Percentiles rank a stretch among this genome's conserved stretches.
These are phyloP conservation scores for Lipomyces spencermartinsiae DNA, from an alignment of 805 yeast species.

Conservation along the genomic window DNA sequence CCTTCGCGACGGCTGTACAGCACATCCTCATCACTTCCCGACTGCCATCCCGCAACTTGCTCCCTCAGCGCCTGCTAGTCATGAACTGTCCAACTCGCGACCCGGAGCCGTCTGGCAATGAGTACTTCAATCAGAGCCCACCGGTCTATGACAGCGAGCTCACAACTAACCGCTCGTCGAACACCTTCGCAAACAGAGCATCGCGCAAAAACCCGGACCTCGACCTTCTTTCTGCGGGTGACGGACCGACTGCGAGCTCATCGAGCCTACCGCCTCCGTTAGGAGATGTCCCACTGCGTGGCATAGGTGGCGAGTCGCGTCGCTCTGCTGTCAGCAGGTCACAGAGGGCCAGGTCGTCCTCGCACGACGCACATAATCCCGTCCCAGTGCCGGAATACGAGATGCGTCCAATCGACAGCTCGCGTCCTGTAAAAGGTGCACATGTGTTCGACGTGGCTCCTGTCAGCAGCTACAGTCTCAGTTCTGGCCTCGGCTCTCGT, in stretches of 20 bases:
- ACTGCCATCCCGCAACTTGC: neutral
- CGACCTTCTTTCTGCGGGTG: constrained; percentile 11
- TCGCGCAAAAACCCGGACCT: constrained; percentile 12
- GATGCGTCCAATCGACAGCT: neutral
- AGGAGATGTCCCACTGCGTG: neutral
- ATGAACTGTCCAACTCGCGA: constrained; percentile 45
- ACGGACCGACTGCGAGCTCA: neutral
- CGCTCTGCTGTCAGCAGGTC: neutral
- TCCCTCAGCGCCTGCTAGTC: neutral
- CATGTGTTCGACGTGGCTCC: neutral
- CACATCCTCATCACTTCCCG: neutral
- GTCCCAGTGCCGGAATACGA: constrained; percentile 2
- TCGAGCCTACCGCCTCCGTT: constrained; percentile 1
- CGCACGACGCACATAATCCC: neutral
- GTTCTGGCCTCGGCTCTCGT: neutral
- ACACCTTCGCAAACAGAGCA: constrained; percentile 23
- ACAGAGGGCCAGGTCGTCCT: neutral
- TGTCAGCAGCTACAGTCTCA: neutral
- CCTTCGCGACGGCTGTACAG: neutral
- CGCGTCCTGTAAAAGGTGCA: neutral
- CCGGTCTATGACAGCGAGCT: constrained; percentile 37
- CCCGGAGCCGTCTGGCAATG: constrained; percentile 42
- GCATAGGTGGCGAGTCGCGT: neutral
- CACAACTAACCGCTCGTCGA: constrained; percentile 36
- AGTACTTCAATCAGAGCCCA: constrained; percentile 43